A percentile compares a stretch with the other conserved stretches of the same genome.
Evolutionary conservation across 345 rosid species (phyloP).

Genomic region (Cardamine chenopodiifolia): DNA sequence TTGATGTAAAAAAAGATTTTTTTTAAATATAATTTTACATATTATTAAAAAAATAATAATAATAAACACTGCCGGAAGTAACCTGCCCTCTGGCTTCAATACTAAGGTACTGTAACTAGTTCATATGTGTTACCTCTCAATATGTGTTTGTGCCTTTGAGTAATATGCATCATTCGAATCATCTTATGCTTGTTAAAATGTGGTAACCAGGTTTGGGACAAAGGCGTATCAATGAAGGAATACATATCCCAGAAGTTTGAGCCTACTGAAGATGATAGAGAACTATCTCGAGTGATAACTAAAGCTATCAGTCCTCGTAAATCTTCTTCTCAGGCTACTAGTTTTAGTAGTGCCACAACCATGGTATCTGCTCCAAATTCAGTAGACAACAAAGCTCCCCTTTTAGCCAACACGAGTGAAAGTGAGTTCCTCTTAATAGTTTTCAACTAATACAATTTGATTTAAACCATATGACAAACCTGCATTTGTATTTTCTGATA

Average conservation of each 20-base stretch:
- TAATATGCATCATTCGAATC: conserved; percentile 10
- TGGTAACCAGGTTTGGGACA: conserved; percentile 49
- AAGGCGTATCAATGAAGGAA: conserved; percentile 83
- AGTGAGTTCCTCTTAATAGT: conserved; percentile 44
- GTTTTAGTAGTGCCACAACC: conserved; percentile 53
- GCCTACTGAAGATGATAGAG: conserved; percentile 82
- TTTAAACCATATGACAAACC: background rate
- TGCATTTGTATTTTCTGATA: conserved; percentile 14
- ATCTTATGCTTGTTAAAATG: conserved; percentile 6
- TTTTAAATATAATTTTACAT: too few species aligned
- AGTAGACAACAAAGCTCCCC: conserved; percentile 45
- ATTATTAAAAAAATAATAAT: too few species aligned
- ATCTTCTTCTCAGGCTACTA: conserved; percentile 43
- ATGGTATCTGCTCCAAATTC: conserved; percentile 57
- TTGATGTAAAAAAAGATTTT: too few species aligned
- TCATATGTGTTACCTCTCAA: background rate
- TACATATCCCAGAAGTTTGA: conserved; percentile 62
- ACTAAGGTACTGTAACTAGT: conserved; percentile 33
- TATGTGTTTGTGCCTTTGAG: background rate
- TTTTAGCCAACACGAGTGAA: conserved; percentile 46
- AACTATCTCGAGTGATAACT: conserved; percentile 62
- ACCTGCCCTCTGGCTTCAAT: conserved; percentile 24
- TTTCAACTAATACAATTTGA: background rate
- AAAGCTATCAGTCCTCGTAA: conserved; percentile 64
- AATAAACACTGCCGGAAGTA: conserved; percentile 31